Evolutionary conservation across 805 yeast species (phyloP).

Genomic region (Suhomyces tanzawaensis): DNA sequence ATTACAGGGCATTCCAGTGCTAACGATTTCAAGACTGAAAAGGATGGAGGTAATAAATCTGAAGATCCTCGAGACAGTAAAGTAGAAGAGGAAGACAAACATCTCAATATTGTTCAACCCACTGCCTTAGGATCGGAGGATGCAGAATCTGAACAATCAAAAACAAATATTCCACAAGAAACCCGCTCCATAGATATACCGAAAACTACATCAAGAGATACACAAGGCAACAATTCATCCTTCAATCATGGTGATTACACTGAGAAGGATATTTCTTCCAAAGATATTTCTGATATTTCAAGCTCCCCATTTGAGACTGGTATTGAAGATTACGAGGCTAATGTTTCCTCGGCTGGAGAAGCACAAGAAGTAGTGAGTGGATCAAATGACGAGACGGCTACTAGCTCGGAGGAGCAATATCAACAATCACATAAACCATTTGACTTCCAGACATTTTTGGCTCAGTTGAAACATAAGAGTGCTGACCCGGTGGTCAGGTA

Average conservation of each 20-base stretch:
- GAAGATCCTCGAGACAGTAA: neutral
- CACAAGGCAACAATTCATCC: too few relatives aligned
- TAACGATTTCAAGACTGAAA: too few relatives aligned
- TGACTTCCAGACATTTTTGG: conserved; percentile 80
- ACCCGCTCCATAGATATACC: too few relatives aligned
- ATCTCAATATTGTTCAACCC: too few relatives aligned
- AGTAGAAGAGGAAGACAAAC: neutral
- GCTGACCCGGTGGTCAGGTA: conserved; percentile 91
- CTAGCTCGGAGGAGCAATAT: conserved; percentile 26
- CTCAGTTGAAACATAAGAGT: conserved; percentile 63
- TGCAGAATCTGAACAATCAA: too few relatives aligned
- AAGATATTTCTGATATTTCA: neutral
- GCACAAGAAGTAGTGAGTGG: neutral
- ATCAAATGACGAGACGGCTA: neutral
- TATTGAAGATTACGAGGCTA: neutral
- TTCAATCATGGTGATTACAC: neutral
- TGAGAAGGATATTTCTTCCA: neutral
- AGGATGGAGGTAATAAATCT: too few relatives aligned
- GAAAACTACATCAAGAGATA: too few relatives aligned
- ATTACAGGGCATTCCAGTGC: too few relatives aligned
- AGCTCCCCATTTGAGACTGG: neutral
- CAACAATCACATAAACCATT: conserved; percentile 51
- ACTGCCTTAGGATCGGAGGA: too few relatives aligned
- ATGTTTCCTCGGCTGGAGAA: conserved; percentile 16
- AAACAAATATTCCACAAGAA: too few relatives aligned